These are phyloP conservation scores for Citrus maxima DNA, from an alignment of 345 rosid genomes.

Conservation along the genomic window DNA sequence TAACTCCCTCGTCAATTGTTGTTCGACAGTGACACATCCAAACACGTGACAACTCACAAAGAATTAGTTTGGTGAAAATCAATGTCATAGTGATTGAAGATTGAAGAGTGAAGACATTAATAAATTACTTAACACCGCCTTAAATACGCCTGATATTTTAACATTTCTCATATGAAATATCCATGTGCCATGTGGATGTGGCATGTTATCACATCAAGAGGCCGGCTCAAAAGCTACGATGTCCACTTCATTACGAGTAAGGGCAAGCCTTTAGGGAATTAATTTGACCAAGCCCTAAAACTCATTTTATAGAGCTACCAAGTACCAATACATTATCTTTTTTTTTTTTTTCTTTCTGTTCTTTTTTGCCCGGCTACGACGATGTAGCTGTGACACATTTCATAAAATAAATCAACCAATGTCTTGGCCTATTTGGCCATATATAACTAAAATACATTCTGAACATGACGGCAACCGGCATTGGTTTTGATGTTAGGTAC, in stretches of 20 bases:
- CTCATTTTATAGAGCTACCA: not conserved
- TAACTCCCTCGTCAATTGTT: no score
- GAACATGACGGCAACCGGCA: slow-evolving; percentile 4
- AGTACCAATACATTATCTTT: no score
- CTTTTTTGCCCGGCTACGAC: no score
- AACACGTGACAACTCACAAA: not conserved
- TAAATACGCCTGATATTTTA: no score
- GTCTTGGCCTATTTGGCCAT: not conserved
- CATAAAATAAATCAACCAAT: not conserved
- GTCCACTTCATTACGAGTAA: not conserved
- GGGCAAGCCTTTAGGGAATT: not conserved
- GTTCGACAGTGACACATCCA: not conserved
- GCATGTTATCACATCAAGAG: no score
- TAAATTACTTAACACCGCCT: no score
- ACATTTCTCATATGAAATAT: no score
- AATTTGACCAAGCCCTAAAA: not conserved
- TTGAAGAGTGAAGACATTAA: no score
- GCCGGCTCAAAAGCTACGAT: not conserved
- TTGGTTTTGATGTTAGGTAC: not conserved
- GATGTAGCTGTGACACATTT: not conserved
- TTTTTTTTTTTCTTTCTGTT: no score
- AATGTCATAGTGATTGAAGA: not conserved
- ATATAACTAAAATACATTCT: not conserved
- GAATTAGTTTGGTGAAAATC: not conserved
- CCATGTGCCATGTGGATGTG: no score